Evolutionary conservation across 148 eudicot genomes (phyloP).

Genomic region (Euryodendron excelsum): DNA sequence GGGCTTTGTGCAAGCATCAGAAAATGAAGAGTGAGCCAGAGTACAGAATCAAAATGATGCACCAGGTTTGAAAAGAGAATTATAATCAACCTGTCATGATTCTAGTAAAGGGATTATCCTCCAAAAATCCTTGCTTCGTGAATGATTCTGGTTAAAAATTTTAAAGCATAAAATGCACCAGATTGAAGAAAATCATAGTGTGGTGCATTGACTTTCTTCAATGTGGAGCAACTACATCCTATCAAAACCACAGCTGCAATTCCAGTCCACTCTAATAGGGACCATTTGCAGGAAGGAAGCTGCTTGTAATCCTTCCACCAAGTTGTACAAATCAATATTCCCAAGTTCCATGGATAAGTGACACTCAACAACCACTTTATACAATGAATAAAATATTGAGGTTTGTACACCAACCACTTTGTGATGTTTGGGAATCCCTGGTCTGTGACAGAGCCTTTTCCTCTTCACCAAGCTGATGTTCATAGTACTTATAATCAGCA

Average conservation of each 20-base stretch:
- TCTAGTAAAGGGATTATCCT: neutral
- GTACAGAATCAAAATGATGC: neutral
- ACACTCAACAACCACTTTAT: neutral
- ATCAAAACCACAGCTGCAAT: neutral
- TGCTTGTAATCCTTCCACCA: neutral
- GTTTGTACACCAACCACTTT: slow-evolving; percentile 45
- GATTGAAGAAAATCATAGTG: slow-evolving; percentile 6
- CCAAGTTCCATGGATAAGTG: neutral
- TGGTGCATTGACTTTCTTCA: neutral
- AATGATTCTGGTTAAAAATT: neutral
- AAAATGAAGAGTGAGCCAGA: neutral
- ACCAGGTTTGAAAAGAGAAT: neutral
- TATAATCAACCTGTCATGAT: neutral
- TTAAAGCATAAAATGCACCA: neutral
- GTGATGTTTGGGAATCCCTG: slow-evolving; percentile 42
- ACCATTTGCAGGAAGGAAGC: neutral
- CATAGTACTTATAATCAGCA: slow-evolving; percentile 86
- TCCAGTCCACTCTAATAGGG: neutral
- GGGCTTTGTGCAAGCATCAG: neutral
- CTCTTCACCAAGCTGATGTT: slow-evolving; percentile 73
- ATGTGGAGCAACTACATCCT: neutral
- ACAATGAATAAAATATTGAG: neutral
- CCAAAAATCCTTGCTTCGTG: neutral
- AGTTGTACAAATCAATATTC: neutral
- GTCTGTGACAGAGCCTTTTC: slow-evolving; percentile 56